Base-by-base conservation (phyloP, 2,329 filamentous ascomycete species). In the Microascus cirrosus region DNA sequence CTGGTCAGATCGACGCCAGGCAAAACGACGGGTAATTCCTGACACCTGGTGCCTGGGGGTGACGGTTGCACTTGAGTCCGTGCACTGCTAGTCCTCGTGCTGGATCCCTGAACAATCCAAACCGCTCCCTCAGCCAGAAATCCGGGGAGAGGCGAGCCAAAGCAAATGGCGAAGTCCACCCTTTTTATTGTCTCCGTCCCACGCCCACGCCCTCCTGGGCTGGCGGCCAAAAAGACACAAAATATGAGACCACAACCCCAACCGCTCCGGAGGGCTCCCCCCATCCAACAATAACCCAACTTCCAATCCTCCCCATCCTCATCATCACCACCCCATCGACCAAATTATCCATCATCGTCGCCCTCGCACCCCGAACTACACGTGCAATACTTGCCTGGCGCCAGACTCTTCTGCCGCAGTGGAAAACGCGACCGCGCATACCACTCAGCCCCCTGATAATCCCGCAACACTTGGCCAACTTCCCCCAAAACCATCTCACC, bases 231-330 rank as follows among this genome's bases (percentile, higher is more conserved):
- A 50, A 52, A 52, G 50, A 57, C 45, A 55, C 68, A 69, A 68
- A 69, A 72, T 32, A 32, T 71, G 67, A 71, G 67, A 71, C 70
- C 67, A 71, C 68, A 65, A 8, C 62, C 68, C 67, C 67, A 60
- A 69, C 68, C 63, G 65, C 63, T 18, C 66, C 66, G 69, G 66
- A 71, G 69, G 71, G 68, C 71, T 63, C 66, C n/a, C 45, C 65
- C 67, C 63, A 63, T 62, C 65, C 63, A 63, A 66, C 57, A 54
- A 55, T 53, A 55, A 57, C 56, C 60, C 60, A 61, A 59, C 63
- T 57, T 60, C 60, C 61, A 57, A 53, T 61, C 56, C 58, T 59
- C 62, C 65, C 60, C 61, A 59, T 56, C 59, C 48, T 58, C 45
- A 58, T 56, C 61, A 60, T 58, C 60, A 60, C 50, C 61, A 60